These are phyloP conservation scores for Catharanthus roseus DNA, from an alignment of 257 asterid genomes.

Conservation along the genomic window DNA sequence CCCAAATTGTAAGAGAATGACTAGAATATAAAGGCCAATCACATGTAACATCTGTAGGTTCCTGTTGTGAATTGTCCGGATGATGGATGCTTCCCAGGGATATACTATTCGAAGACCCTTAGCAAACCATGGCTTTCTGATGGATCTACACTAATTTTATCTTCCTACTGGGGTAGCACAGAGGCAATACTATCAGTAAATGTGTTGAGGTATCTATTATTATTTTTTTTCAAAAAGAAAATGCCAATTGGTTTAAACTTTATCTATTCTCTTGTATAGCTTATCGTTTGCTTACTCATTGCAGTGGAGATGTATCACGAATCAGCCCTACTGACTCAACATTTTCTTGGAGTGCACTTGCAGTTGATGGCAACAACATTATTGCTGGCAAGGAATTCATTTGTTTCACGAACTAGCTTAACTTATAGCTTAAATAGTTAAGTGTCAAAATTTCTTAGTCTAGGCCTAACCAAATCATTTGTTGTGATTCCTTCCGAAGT, in stretches of 20 bases:
- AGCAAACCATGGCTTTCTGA: conserved; percentile 85
- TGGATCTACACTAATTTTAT: conserved; percentile 63
- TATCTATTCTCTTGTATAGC: not conserved
- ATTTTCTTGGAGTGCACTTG: conserved; percentile 70
- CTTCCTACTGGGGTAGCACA: conserved; percentile 81
- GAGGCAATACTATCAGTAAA: conserved; percentile 58
- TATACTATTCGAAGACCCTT: conserved; percentile 49
- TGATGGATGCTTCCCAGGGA: conserved; percentile 82
- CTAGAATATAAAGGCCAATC: not conserved
- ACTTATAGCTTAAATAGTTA: not conserved
- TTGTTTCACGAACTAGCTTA: not conserved
- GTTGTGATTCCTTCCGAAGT: conserved; percentile 37
- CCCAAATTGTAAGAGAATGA: not conserved
- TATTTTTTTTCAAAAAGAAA: conserved; percentile 6
- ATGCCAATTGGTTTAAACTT: not conserved
- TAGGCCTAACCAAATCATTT: conserved; percentile 1
- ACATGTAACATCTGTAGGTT: conserved; percentile 45
- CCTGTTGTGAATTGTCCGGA: conserved; percentile 74
- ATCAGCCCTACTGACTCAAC: conserved; percentile 62
- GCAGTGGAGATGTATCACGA: conserved; percentile 65
- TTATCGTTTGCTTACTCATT: conserved; percentile 15
- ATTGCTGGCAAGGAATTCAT: conserved; percentile 49
- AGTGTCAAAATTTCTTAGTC: conserved; percentile 8
- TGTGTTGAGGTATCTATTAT: conserved; percentile 78
- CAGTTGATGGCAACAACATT: conserved; percentile 60